These are phyloP conservation scores for Mortierella sp. DNA, from an alignment of 371 early-diverging fungal species.

Conservation along the genomic window DNA sequence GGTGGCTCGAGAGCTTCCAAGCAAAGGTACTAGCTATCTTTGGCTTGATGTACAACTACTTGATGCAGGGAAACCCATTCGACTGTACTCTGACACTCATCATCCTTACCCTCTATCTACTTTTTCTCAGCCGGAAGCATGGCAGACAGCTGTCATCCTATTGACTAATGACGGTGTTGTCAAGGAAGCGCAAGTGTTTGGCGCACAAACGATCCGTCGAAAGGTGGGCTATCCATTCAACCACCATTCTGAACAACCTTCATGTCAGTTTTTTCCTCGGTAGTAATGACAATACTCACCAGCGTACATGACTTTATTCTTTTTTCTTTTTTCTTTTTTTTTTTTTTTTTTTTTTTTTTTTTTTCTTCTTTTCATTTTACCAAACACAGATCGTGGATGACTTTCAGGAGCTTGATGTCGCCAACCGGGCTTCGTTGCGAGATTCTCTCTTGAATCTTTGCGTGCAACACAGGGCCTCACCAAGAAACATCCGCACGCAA, in stretches of 20 bases:
- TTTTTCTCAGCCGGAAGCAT: slow-evolving; percentile 79
- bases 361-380: too few species aligned
- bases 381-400: slow-evolving; percentile 77
- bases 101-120: neutral
- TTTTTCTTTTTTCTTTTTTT: slow-evolving; percentile 3
- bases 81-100: neutral
- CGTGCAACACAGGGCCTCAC: slow-evolving; percentile 60
- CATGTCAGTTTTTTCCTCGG: neutral
- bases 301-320: neutral
- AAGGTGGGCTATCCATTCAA: slow-evolving; percentile 68
- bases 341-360: neutral
- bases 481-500: slow-evolving; percentile 79
- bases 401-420: slow-evolving; percentile 75
- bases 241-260: neutral
- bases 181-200: slow-evolving; percentile 80
- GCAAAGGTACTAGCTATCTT: slow-evolving; percentile 71
- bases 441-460: slow-evolving; percentile 81
- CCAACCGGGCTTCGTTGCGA: slow-evolving; percentile 75
- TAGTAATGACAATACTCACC: neutral
- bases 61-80: neutral
- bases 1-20: slow-evolving; percentile 91
- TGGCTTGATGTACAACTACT: neutral
- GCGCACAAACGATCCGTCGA: slow-evolving; percentile 92
- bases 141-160: slow-evolving; percentile 83
- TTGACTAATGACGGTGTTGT: slow-evolving; percentile 67